These are phyloP conservation scores for Phytophthora foliorum DNA, from an alignment of 352 stramenopile species.

Conservation along the genomic window DNA sequence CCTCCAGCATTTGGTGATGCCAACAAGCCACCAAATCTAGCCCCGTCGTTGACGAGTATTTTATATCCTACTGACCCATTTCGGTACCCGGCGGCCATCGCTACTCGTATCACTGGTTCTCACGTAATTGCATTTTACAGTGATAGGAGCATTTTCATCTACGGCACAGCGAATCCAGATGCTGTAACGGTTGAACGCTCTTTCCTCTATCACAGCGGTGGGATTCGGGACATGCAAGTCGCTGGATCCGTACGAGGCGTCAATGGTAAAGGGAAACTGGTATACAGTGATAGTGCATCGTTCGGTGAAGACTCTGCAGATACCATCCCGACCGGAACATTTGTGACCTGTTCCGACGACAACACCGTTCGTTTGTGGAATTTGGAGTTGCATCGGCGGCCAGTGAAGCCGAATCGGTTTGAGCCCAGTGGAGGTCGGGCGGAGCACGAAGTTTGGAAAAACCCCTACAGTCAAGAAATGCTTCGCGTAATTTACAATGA, in stretches of 20 bases:
- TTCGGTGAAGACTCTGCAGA: slow-evolving; percentile 17
- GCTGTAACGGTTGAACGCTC: slow-evolving; percentile 64
- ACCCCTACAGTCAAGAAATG: slow-evolving; percentile 80
- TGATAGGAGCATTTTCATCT: slow-evolving; percentile 87
- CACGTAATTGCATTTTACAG: slow-evolving; percentile 79
- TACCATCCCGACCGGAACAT: slow-evolving; percentile 62
- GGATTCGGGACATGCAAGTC: slow-evolving; percentile 74
- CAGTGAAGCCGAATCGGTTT: slow-evolving; percentile 41
- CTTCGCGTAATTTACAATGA: slow-evolving; percentile 78
- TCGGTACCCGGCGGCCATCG: slow-evolving; percentile 67
- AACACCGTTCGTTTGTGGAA: slow-evolving; percentile 92
- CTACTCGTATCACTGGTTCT: slow-evolving; percentile 66
- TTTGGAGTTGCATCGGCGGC: slow-evolving; percentile 72
- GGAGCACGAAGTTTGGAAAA: slow-evolving; percentile 59
- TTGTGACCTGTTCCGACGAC: slow-evolving; percentile 89
- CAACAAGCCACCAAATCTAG: slow-evolving; percentile 23
- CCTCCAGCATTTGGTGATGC: slow-evolving; percentile 72
- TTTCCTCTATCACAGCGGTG: slow-evolving; percentile 85
- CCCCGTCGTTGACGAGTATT: slow-evolving; percentile 17
- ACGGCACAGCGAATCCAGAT: slow-evolving; percentile 64
- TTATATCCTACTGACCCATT: slow-evolving; percentile 65
- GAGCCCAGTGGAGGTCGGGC: slow-evolving; percentile 13
- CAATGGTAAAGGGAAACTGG: slow-evolving; percentile 65
- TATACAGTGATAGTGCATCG: slow-evolving; percentile 48
- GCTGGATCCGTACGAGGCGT: slow-evolving; percentile 59